Percentiles rank a stretch among this genome's conserved stretches.
Conservation (phyloP, 805 yeast genomes). For the Nakazawaea wickerhamii region DNA sequence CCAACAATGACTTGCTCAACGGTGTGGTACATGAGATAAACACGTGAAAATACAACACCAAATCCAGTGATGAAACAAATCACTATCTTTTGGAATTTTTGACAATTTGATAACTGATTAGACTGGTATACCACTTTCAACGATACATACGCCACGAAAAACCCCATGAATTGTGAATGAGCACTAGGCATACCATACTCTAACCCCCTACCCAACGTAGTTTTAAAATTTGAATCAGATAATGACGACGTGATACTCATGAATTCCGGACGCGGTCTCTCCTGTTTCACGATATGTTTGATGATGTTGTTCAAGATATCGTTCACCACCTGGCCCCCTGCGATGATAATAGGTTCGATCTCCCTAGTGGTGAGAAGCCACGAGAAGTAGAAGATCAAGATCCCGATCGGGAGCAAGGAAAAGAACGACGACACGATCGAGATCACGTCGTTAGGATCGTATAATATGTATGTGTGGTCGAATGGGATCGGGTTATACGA, state of each 20-base stretch:
- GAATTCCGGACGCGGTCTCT: conserved; percentile 50
- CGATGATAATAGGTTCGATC: conserved; percentile 75
- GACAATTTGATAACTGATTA: conserved; percentile 27
- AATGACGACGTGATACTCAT: conserved; percentile 16
- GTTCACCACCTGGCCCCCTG: conserved; percentile 78
- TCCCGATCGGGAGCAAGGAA: conserved; percentile 75
- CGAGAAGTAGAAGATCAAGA: conserved; percentile 73
- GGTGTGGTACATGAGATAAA: conserved; percentile 75
- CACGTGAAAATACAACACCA: conserved; percentile 61
- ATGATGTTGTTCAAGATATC: conserved; percentile 67
- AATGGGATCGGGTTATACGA: conserved; percentile 43
- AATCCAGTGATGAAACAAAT: conserved; percentile 27
- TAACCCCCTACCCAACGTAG: conserved; percentile 36
- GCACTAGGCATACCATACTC: conserved; percentile 95
- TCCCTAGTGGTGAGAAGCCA: conserved; percentile 83
- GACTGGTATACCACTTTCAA: conserved; percentile 39
- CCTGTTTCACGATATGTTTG: conserved; percentile 59
- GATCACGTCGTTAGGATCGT: conserved; percentile 58
- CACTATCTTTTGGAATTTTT: conserved; percentile 20
- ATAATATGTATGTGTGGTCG: conserved; percentile 82
- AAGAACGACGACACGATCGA: conserved; percentile 63
- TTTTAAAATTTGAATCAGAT: conserved; percentile 27
- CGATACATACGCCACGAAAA: conserved; percentile 53
- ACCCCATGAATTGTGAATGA: conserved; percentile 94
- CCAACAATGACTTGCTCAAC: conserved; percentile 73